Conservation (phyloP, 108 stramenopile species). For the Cyclotella kingstonii region DNA sequence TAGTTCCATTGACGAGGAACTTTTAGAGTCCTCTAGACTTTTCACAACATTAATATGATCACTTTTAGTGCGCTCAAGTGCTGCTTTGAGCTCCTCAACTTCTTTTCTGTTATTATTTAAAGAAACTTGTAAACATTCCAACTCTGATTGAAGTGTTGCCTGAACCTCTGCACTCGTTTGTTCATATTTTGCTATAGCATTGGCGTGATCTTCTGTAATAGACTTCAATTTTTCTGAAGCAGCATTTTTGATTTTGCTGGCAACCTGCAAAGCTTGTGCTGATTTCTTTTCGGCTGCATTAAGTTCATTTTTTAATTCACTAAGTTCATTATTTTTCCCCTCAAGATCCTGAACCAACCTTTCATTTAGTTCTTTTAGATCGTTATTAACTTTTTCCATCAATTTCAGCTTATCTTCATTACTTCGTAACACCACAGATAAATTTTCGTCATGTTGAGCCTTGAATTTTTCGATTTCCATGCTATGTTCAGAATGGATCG, state of each 20-base stretch:
- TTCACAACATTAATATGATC: constrained; percentile 9
- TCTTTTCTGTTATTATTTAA: constrained; percentile 18
- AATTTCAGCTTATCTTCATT: constrained; percentile 25
- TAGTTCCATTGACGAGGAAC: constrained; percentile 5
- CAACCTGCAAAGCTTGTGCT: constrained; percentile 39
- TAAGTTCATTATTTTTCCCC: constrained; percentile 40
- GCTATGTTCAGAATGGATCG: no score
- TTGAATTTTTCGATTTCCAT: constrained; percentile 8
- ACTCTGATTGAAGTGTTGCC: constrained; percentile 21
- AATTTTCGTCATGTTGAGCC: background rate
- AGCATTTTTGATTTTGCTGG: constrained; percentile 53
- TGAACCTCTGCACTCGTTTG: constrained; percentile 6
- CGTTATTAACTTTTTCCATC: background rate
- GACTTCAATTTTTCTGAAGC: constrained; percentile 27
- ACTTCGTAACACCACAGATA: background rate
- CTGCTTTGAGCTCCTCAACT: constrained; percentile 9
- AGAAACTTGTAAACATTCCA: constrained; percentile 6
- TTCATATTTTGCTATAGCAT: constrained; percentile 16
- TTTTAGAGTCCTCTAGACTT: constrained; percentile 21
- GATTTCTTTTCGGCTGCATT: constrained; percentile 29
- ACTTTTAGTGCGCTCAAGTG: constrained; percentile 19
- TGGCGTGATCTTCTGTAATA: constrained; percentile 34
- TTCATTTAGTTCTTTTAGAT: background rate
- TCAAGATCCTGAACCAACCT: constrained; percentile 29
- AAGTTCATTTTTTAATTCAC: constrained; percentile 33